Evolutionary conservation across 768 basidiomycete genomes (phyloP), one percentile per base, ranked within the genome.

Genomic region (Boletellus ananiceps): DNA sequence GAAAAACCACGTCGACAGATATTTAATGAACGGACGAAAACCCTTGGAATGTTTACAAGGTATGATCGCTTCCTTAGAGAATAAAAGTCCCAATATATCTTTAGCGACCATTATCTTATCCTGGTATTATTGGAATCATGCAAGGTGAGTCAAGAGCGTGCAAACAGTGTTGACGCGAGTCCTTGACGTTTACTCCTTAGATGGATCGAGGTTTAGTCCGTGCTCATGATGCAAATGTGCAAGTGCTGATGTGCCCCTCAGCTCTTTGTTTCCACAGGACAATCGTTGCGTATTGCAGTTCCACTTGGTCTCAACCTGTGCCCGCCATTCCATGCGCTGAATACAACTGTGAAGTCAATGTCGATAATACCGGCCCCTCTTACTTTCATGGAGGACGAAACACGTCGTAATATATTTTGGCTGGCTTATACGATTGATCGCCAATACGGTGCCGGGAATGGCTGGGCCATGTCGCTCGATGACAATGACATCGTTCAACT

Each of bases 71-170:
- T 31, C 23, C 16, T 29, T 25, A 40, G 27, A 15, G 32, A 45
- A 19, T 25, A 33, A 25, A 32, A 32, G 27, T 40, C 14, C 18
- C 15, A 27, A 47, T 31, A 33, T 36, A 15, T 9, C 19, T 38
- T 6, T 43, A 89, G 86, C 84, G 9, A 72, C 77, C 38, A 71
- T 84, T 13, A 71, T 88, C 37, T 67, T 87, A 38, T 76, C 76
- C 8, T 86, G 84, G 82, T 86, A 83, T 64, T 85, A 85, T 57
- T 86, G 83, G 79, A 81, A 76, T 40, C 82, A 87, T 62, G 83
- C 82, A 41, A 82, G 78, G 83, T 81, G 52, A 52, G 74, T 58
- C n/a, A 48, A 27, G 19, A 34, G 37, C 25, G 32, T 29, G 19
- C 39, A 14, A 21, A 39, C 13, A 11, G 13, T 34, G 33, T 21